These are phyloP conservation scores for Candida awuae DNA, from an alignment of 805 yeast species.

Conservation along the genomic window DNA sequence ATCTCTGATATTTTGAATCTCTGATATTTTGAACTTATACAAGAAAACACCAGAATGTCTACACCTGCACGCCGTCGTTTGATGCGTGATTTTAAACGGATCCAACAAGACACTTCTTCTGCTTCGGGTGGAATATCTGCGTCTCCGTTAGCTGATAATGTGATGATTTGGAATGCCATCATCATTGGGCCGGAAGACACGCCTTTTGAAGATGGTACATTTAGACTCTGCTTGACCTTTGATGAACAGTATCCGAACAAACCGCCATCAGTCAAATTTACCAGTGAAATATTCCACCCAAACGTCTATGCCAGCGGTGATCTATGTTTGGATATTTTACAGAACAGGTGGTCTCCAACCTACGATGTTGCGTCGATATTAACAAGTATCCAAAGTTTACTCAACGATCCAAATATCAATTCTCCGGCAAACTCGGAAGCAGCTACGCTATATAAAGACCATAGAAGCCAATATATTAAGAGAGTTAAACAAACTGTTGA, in stretches of 20 bases:
- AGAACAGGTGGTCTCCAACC: slow-evolving; percentile 97
- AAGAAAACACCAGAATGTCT: slow-evolving; percentile 49
- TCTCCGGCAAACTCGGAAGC: slow-evolving; percentile 99
- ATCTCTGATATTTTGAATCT: too few species aligned
- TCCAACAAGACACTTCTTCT: slow-evolving; percentile 79
- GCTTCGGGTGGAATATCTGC: slow-evolving; percentile 94
- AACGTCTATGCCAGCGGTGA: slow-evolving; percentile 95
- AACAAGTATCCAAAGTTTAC: slow-evolving; percentile 83
- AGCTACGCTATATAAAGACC: slow-evolving; percentile 90
- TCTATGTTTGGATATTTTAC: slow-evolving; percentile 89
- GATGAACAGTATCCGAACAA: slow-evolving; percentile 97
- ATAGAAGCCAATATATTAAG: slow-evolving; percentile 83
- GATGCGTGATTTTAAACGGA: slow-evolving; percentile 97
- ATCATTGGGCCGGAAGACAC: slow-evolving; percentile 97
- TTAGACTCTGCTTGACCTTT: slow-evolving; percentile 74
- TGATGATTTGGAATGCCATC: slow-evolving; percentile 97
- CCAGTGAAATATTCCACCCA: slow-evolving; percentile 95
- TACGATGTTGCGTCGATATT: slow-evolving; percentile 94
- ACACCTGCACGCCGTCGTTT: slow-evolving; percentile 98
- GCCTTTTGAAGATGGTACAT: slow-evolving; percentile 97
- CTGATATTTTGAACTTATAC: background rate
- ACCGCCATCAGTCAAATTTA: slow-evolving; percentile 87
- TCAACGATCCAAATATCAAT: slow-evolving; percentile 93
- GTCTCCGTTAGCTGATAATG: slow-evolving; percentile 93
- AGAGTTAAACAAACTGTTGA: slow-evolving; percentile 94